A percentile compares a stretch with the other conserved stretches of the same genome.
These are phyloP conservation scores for Fraxinus ornus DNA, from an alignment of 305 asterid genomes.

Conservation along the genomic window DNA sequence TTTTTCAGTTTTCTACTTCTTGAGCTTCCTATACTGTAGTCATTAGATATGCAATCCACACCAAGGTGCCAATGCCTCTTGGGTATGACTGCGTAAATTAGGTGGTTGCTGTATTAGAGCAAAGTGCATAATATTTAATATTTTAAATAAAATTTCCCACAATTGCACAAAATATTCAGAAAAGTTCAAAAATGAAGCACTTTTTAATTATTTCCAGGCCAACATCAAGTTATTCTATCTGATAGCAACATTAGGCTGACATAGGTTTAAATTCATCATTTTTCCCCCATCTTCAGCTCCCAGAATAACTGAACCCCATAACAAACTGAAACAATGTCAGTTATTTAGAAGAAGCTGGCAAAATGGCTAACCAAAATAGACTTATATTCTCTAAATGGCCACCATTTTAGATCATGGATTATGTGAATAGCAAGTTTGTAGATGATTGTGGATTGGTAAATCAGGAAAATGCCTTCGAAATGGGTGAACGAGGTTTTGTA, in stretches of 20 bases:
- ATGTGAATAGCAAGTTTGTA: not conserved
- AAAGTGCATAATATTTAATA: not conserved
- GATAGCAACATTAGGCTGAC: not conserved
- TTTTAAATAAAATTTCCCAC: not conserved
- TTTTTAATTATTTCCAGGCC: not conserved
- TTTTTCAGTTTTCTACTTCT: conserved; percentile 16
- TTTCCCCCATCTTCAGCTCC: not conserved
- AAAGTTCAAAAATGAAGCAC: not conserved
- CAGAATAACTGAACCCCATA: not conserved
- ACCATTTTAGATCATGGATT: not conserved
- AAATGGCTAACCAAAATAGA: not conserved
- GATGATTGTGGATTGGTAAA: not conserved
- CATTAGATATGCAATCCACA: not conserved
- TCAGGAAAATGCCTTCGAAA: not conserved
- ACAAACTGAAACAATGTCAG: not conserved
- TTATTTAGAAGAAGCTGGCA: not conserved
- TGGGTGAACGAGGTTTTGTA: not conserved
- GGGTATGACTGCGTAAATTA: not conserved
- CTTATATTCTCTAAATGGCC: not conserved
- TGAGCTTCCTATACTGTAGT: conserved; percentile 6
- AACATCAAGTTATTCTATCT: not conserved
- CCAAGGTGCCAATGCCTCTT: not conserved
- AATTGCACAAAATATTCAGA: conserved; percentile 7
- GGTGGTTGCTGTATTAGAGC: conserved; percentile 11
- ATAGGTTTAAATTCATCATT: not conserved